A percentile compares a stretch with the other conserved stretches of the same genome.
Conservation (phyloP, 2,329 filamentous ascomycete genomes). For the Bretziella fagacearum region DNA sequence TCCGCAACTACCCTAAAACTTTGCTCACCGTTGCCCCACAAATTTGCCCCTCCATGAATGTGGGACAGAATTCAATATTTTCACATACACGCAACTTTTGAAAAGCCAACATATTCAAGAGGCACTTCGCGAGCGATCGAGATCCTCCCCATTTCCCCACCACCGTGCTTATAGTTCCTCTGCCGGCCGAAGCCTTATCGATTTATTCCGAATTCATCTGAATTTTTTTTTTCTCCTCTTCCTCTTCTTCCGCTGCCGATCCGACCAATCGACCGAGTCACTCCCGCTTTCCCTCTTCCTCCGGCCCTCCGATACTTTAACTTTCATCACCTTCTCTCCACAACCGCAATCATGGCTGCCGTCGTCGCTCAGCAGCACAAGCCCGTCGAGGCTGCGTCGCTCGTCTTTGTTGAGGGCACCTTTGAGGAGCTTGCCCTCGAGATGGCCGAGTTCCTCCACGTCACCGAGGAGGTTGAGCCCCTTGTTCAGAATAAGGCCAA, state of each 20-base stretch:
- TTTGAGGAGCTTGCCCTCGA: slow-evolving; percentile 89
- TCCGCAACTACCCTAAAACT: slow-evolving; percentile 14
- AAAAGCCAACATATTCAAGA: neutral
- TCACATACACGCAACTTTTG: slow-evolving; percentile 7
- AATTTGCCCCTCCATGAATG: slow-evolving; percentile 13
- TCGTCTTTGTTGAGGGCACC: slow-evolving; percentile 70
- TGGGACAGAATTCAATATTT: slow-evolving; percentile 15
- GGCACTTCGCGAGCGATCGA: slow-evolving; percentile 9
- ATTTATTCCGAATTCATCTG: neutral
- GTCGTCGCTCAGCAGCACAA: slow-evolving; percentile 22
- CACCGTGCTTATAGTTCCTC: slow-evolving; percentile 1
- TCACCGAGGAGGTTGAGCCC: slow-evolving; percentile 59
- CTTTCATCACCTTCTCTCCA: neutral
- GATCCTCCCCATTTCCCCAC: slow-evolving; percentile 5
- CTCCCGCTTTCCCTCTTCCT: neutral
- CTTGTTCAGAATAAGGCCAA: slow-evolving; percentile 59
- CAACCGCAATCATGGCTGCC: slow-evolving; percentile 20
- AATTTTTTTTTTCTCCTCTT: neutral
- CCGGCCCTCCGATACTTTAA: slow-evolving; percentile 2
- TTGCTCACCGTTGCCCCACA: slow-evolving; percentile 13
- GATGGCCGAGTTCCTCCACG: slow-evolving; percentile 85
- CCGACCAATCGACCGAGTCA: neutral
- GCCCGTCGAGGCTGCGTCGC: slow-evolving; percentile 26
- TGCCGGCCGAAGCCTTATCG: slow-evolving; percentile 1
- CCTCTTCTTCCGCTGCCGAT: neutral